Evolutionary conservation across 805 yeast genomes (phyloP).

Genomic region (Candida nemodendra): DNA sequence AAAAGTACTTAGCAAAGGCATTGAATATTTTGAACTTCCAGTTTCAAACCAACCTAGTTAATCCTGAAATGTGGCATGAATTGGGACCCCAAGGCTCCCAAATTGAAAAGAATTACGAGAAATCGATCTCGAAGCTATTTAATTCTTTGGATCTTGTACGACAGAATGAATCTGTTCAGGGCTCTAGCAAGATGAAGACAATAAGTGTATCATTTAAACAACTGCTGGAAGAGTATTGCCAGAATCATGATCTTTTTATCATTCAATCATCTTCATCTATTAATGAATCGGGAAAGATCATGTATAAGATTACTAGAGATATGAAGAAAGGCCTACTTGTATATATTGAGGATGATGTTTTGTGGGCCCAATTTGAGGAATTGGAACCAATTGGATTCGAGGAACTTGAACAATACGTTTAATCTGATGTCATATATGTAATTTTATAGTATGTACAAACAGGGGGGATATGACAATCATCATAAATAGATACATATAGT

Average conservation of each 20-base stretch:
- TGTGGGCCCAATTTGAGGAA: conserved; percentile 37
- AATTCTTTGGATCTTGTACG: conserved; percentile 1
- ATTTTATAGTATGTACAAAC: conserved; percentile 1
- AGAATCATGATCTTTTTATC: conserved; percentile 45
- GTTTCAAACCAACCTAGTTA: conserved; percentile 12
- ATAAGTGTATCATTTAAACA: conserved; percentile 52
- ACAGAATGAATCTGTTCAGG: neutral
- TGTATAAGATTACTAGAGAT: conserved; percentile 41
- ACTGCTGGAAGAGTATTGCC: conserved; percentile 62
- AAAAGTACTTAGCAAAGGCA: conserved; percentile 9
- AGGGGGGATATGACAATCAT: too few relatives aligned
- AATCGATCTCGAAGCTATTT: conserved; percentile 9
- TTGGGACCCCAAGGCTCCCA: neutral
- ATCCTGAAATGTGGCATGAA: neutral
- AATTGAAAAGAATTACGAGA: conserved; percentile 1
- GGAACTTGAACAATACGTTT: conserved; percentile 19
- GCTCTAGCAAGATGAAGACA: conserved; percentile 21
- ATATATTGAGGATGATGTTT: conserved; percentile 63
- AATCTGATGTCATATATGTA: neutral
- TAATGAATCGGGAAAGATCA: conserved; percentile 36
- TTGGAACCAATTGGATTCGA: conserved; percentile 45
- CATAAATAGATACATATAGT: too few relatives aligned
- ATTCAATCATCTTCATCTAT: conserved; percentile 30
- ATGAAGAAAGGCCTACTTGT: conserved; percentile 38
- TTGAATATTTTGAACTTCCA: conserved; percentile 16